A percentile compares a stretch with the other conserved stretches of the same genome.
Evolutionary conservation across 169 alveolate genomes (phyloP).

Genomic region (Eimeria necatrix): DNA sequence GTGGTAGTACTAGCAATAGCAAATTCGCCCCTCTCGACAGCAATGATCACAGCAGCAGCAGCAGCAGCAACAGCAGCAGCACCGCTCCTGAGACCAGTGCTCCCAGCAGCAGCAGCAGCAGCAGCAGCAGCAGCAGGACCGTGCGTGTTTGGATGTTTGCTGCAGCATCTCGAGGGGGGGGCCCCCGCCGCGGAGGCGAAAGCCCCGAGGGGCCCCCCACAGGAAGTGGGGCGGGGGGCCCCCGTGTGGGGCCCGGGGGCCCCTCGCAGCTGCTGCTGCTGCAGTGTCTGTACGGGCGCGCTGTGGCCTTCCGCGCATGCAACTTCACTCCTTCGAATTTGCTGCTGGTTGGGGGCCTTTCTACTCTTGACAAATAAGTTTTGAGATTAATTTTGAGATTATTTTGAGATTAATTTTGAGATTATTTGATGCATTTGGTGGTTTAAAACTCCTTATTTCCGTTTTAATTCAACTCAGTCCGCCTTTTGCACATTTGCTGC

Average conservation of each 20-base stretch:
- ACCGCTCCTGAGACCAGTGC: background rate
- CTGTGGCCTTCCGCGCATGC: slow-evolving; percentile 8
- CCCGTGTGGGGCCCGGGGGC: background rate
- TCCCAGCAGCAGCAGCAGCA: no score
- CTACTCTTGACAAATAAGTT: background rate
- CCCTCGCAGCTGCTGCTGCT: background rate
- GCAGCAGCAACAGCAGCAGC: background rate
- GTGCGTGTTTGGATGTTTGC: background rate
- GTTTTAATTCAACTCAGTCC: no score
- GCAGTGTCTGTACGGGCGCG: slow-evolving; percentile 7
- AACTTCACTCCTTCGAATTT: slow-evolving; percentile 49
- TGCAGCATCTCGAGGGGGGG: slow-evolving; percentile 31
- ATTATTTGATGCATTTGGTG: no score
- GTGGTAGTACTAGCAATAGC: background rate
- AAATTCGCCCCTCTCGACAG: no score
- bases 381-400: no score
- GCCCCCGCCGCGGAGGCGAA: background rate
- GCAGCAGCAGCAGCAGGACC: background rate
- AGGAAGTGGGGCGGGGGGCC: background rate
- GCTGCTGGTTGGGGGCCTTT: slow-evolving; percentile 48
- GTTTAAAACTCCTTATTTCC: no score
- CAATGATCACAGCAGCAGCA: background rate
- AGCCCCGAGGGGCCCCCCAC: background rate
- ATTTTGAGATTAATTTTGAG: no score
- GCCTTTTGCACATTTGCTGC: no score